Conservation (phyloP, 2,329 filamentous ascomycete genomes). For the Trichoderma harzianum region DNA sequence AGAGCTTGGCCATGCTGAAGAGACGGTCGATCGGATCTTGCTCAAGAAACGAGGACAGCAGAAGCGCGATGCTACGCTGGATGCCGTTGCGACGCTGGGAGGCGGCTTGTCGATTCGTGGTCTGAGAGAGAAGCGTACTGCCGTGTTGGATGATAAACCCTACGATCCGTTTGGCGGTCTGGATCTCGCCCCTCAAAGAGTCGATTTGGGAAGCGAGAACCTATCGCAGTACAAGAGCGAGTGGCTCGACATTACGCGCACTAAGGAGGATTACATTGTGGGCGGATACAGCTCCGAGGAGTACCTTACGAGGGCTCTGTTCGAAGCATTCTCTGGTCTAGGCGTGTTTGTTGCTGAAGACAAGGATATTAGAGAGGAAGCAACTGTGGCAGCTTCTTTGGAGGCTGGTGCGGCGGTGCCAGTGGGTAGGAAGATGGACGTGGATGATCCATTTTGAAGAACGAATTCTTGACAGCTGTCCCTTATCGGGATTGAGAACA, state of each 20-base stretch:
- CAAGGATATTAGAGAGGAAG: conserved; percentile 40
- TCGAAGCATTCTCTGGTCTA: conserved; percentile 86
- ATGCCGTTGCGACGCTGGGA: conserved; percentile 28
- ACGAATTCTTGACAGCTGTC: not conserved
- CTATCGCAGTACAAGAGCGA: conserved; percentile 70
- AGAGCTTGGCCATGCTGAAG: conserved; percentile 56
- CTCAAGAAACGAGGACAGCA: conserved; percentile 69
- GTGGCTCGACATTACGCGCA: conserved; percentile 65
- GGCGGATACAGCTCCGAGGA: conserved; percentile 82
- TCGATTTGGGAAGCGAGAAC: conserved; percentile 47
- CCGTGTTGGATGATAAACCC: conserved; percentile 58
- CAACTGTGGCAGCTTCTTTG: conserved; percentile 35
- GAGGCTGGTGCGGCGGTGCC: conserved; percentile 34
- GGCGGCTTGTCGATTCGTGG: conserved; percentile 68
- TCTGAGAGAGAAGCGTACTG: conserved; percentile 59
- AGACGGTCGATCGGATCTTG: conserved; percentile 58
- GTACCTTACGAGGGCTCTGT: conserved; percentile 76
- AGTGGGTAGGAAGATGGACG: conserved; percentile 42
- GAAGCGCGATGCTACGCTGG: conserved; percentile 34
- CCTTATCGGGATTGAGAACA: not conserved
- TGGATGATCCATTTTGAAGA: conserved; percentile 45
- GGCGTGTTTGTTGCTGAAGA: conserved; percentile 86
- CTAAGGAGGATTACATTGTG: conserved; percentile 63
- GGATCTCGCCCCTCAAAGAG: conserved; percentile 65
- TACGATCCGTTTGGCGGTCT: conserved; percentile 89